phyloP scores from a whole-genome alignment of 73 alveolate species.

The Breviolum minutum region DNA sequence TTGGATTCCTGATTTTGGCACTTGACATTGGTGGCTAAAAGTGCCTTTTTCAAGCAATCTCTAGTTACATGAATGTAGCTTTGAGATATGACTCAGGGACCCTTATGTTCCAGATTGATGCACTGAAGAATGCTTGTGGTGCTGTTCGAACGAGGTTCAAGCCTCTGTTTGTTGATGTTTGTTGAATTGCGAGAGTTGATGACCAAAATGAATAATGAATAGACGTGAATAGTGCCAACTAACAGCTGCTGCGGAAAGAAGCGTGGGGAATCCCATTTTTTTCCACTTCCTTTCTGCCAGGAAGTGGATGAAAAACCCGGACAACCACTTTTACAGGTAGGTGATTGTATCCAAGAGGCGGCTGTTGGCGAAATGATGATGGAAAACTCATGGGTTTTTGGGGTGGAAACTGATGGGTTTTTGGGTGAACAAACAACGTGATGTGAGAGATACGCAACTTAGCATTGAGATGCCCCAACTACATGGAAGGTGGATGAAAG shows the following conservation, averaged over 20 bases:
- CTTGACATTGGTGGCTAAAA: no score
- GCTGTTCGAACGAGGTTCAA: no score
- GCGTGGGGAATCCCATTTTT: no score
- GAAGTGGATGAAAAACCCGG: slow-evolving; percentile 73
- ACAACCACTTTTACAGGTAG: slow-evolving; percentile 65
- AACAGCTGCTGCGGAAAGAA: background rate
- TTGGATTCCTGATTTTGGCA: no score
- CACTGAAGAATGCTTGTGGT: no score
- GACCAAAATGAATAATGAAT: background rate
- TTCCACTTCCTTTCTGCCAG: background rate
- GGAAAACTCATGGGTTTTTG: background rate
- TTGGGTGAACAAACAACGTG: background rate
- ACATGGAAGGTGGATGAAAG: background rate
- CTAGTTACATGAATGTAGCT: no score
- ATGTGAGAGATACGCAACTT: background rate
- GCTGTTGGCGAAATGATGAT: background rate
- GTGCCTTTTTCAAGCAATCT: no score
- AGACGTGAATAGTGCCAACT: background rate
- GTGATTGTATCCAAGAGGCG: slow-evolving; percentile 56
- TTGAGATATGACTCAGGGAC: no score
- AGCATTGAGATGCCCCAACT: no score
- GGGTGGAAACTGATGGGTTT: background rate
- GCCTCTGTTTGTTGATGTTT: no score
- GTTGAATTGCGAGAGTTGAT: no score
- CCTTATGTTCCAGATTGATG: no score